Evolutionary conservation across 2,329 filamentous ascomycete genomes (phyloP).

Genomic region (Ophiostoma pallidulum): DNA sequence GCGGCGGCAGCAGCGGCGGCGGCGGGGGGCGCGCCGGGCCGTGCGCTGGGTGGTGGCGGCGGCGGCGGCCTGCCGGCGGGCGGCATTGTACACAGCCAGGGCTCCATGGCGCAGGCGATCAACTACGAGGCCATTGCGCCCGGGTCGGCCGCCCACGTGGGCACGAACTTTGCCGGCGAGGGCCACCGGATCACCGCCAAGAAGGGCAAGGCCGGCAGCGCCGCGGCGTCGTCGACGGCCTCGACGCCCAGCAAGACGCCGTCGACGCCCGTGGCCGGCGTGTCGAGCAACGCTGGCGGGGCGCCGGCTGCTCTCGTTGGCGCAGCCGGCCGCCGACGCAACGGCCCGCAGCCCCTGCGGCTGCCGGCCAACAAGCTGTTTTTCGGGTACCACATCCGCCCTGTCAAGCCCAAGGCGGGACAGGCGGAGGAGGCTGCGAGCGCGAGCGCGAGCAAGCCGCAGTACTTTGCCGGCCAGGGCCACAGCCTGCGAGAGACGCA

Average conservation of each 20-base stretch:
- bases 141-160: conserved; percentile 54
- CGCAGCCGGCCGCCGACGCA: conserved; percentile 37
- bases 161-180: conserved; percentile 69
- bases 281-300: conserved; percentile 15
- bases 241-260: conserved; percentile 43
- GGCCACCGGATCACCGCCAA: conserved; percentile 78
- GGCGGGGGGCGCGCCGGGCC: conserved; percentile 48
- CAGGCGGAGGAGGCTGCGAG: conserved; percentile 57
- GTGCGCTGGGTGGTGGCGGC: too few relatives aligned
- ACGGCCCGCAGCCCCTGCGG: conserved; percentile 78
- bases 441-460: conserved; percentile 53
- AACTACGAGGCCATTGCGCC: conserved; percentile 90
- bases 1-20: conserved; percentile 68
- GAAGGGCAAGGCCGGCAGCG: conserved; percentile 62
- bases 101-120: conserved; percentile 95
- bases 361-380: conserved; percentile 86
- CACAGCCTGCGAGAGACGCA: conserved; percentile 62
- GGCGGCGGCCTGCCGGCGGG: conserved; percentile 58
- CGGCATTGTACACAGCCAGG: conserved; percentile 70
- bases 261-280: conserved; percentile 58
- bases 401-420: conserved; percentile 69
- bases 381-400: conserved; percentile 90
- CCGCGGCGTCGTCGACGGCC: background rate
- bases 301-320: conserved; percentile 14
- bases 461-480: conserved; percentile 76